Base-by-base conservation (phyloP, 1,284 basidiomycete genomes). In the Rhodotorula mucilaginosa region DNA sequence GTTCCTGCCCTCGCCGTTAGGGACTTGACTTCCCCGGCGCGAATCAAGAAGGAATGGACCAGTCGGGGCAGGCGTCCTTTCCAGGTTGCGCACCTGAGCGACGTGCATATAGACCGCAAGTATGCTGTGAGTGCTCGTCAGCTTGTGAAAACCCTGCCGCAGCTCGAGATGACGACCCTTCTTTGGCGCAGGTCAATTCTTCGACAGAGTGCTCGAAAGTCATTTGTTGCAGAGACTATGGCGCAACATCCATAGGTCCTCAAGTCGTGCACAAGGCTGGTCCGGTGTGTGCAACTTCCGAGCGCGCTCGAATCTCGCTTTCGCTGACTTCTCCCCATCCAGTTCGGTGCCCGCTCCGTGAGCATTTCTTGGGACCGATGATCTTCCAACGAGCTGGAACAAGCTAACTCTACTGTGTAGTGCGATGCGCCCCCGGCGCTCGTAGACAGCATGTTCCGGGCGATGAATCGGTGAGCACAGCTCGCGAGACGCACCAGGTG, bases 161-260 rank as follows among this genome's bases (percentile, higher is more conserved):
- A 51, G 18, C n/a, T 34, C 10, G 5, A 58, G 16, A 23, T 8
- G n/a, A 13, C 56, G 16, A 18, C 47, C 12, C 4, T 47, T 1
- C 26, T 59, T 10, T 26, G 56, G 34, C 58, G 21, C 64, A 78
- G 77, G 67, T 70, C 44, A 86, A 86, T 19, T 77, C 86, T 2
- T 86, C 87, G 58, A 83, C 84, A 3, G 82, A 83, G 57, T 88
- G 87, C 80, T 85, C 84, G 19, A 87, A 87, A 74, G 84, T 84
- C 15, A 85, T 88, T 29, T 88, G 87, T 77, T 88, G 87, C 81
- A 73, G 82, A 80, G 19, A 70, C 15, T 74, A 78, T 46, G 75
- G 74, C 1, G 58, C 62, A 5, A 61, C 68, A 0, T 70, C 72
- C 2, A 39, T 71, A 5, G 74, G 71, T 3, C 26, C n/a, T 7